Percentiles rank a stretch among this genome's conserved stretches.
Evolutionary conservation across 352 stramenopile genomes (phyloP).

Genomic region (Elongisporangium undulatum): DNA sequence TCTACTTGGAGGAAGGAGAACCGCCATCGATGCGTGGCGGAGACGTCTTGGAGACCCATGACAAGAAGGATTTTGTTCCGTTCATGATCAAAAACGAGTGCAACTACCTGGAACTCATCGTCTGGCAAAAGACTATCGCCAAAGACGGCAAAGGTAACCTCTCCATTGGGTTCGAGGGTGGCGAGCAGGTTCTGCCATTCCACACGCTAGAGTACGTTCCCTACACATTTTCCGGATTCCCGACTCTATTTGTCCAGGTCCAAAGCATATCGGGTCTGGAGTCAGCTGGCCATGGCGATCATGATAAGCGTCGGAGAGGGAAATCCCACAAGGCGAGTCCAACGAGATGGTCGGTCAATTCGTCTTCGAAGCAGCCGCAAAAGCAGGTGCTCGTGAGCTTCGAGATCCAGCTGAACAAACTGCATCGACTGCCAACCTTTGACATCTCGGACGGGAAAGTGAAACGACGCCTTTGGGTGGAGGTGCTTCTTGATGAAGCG

Average conservation of each 20-base stretch:
- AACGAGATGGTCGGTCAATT: not conserved
- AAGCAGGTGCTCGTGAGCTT: conserved; percentile 60
- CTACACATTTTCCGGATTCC: conserved; percentile 59
- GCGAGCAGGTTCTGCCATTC: conserved; percentile 67
- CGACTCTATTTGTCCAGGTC: conserved; percentile 68
- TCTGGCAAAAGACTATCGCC: conserved; percentile 77
- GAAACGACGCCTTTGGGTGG: conserved; percentile 67
- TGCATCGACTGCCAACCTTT: conserved; percentile 74
- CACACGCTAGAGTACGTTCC: conserved; percentile 79
- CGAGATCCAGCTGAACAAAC: conserved; percentile 76
- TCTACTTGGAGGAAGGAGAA: conserved; percentile 49
- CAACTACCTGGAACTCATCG: conserved; percentile 62
- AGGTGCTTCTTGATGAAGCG: conserved; percentile 73
- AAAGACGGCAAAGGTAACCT: conserved; percentile 45
- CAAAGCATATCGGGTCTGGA: conserved; percentile 45
- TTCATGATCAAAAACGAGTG: conserved; percentile 85
- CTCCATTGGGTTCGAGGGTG: conserved; percentile 51
- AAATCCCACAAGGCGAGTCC: not conserved
- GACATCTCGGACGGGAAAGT: conserved; percentile 60
- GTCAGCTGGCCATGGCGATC: not conserved
- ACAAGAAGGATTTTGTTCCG: conserved; percentile 43
- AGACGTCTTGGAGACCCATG: conserved; percentile 1
- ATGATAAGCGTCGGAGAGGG: not conserved
- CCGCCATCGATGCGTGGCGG: conserved; percentile 7
- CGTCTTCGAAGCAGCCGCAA: conserved; percentile 1